Base-by-base conservation (phyloP, 2,329 filamentous ascomycete species). In the Cladosporium sphaerospermum region DNA sequence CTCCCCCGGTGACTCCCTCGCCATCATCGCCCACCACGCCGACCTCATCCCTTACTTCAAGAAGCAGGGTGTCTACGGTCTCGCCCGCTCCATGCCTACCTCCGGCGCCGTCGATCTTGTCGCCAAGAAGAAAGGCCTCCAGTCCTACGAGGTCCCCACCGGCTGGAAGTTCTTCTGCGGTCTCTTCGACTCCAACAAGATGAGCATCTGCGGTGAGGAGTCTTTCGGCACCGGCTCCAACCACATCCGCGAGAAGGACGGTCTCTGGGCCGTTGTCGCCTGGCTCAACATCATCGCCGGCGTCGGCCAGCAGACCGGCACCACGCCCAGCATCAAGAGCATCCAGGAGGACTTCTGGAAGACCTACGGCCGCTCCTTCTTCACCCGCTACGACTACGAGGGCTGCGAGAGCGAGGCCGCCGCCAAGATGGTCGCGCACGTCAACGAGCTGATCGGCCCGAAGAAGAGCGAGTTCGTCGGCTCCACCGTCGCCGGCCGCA, bases 111-210 rank as follows among this genome's bases (percentile, higher is more conserved):
- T 99, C 50, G 93, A 99, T 70, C 84, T 95, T 13, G 93, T 99
- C 39, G 93, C 93, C 62, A 89, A 96, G 81, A 90, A 89, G 66
- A 92, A 96, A 76, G 88, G 88, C 34, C 81, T 99, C 40, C 78
- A 89, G 75, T 86, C 83, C 74, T 99, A 99, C 75, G 93, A 99
- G 74, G 93, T 99, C 1, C 93, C 93, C 36, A 99, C 93, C 1
- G 93, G 93, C 65, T 99, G 93, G 93, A 96, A 96, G 74, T 96
- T 96, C 80, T 96, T 96, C 84, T 96, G 91, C 69, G 89, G 90
- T 64, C 81, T 96, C 54, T 96, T 96, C 66, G 91, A 96, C 67
- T 86, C 89, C 60, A 79, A 95, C 75, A 96, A 95, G 80, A 86
- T 96, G 68, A 96, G 93, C 67, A 99, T 99, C 70, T 99, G 93